These are phyloP conservation scores for Taxillus chinensis DNA, from an alignment of 164 flowering plant genomes.

Conservation along the genomic window DNA sequence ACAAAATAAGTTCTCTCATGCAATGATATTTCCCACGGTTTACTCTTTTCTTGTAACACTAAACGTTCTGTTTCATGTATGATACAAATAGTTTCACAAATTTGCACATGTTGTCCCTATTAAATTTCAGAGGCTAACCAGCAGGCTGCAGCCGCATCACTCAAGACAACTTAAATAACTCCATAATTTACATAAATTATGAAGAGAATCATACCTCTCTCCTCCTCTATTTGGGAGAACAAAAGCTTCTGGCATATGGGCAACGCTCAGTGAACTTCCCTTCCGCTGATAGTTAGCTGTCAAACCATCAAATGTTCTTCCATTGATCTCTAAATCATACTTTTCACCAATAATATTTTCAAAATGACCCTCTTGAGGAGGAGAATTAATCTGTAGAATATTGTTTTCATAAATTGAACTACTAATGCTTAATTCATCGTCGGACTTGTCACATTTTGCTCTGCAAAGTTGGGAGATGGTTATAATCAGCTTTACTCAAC, in stretches of 20 bases:
- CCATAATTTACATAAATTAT: neutral
- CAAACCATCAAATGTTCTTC: constrained; percentile 18
- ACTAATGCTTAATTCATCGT: constrained; percentile 35
- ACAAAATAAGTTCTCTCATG: too few species aligned
- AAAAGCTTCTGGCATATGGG: constrained; percentile 14
- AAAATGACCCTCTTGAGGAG: constrained; percentile 16
- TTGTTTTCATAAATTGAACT: constrained; percentile 26
- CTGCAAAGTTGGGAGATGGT: constrained; percentile 12
- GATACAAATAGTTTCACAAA: too few species aligned
- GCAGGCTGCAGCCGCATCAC: neutral
- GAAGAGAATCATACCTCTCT: constrained; percentile 32
- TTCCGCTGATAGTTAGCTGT: constrained; percentile 14
- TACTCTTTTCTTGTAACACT: too few species aligned
- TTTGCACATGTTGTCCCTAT: too few species aligned
- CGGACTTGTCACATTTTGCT: constrained; percentile 29
- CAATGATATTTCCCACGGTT: too few species aligned
- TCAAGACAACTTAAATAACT: neutral
- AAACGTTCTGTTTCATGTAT: too few species aligned
- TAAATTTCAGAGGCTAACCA: neutral
- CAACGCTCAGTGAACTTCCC: constrained; percentile 14
- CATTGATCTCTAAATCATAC: constrained; percentile 20
- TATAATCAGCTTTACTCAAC: neutral
- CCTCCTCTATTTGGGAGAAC: constrained; percentile 18
- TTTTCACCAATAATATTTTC: constrained; percentile 24
- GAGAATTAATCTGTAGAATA: constrained; percentile 18